Base-by-base conservation (phyloP, 108 stramenopile genomes). In the Nitzschia putrida region DNA sequence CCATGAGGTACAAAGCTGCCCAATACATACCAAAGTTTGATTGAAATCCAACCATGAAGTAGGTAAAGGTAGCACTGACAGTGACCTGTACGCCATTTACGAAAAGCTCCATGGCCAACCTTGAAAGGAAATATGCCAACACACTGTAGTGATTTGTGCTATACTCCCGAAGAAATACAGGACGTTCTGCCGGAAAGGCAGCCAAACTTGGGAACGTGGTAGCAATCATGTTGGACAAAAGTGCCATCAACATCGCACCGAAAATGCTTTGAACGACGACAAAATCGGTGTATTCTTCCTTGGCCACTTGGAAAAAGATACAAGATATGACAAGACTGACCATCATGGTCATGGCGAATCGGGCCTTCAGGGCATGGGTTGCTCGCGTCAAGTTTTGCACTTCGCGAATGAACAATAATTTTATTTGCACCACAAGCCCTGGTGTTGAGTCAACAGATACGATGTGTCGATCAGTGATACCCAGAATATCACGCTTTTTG, bases 101-200 rank as follows among this genome's bases (percentile, higher is more conserved):
- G 14, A 74, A 22, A 14, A 80, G 72, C 49, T 87, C 86, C 42
- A 80, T 56, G 18, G 68, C 49, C 18, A 85, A 67, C 22, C 79
- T 39, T 45, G 77, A 77, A 21, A 78, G 2, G 55, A 90, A 89
- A 74, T 93, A 93, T 10, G 88, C 44, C 7, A 82, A 7, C 12
- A 85, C 83, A 23, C 70, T 52, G 61, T 92, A 94, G 56, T 89
- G 88, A 51, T 89, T 87, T 9, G 87, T 92, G 12, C 81, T 77
- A 66, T 90, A 94, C 59, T 94, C 93, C 54, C 93, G 70, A 0
- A 94, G 68, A 41, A 84, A 84, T 5, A 84, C 83, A n/a, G 83
- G 83, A 1, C 83, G 66, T 42, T 84, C 83, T 9, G 68, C 80
- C 9, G 83, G 83, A 75, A 76, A 89, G n/a, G 61, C 61, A 1